Evolutionary conservation across 805 yeast species (phyloP), one percentile per base, ranked within the genome.

Genomic region (Scheffersomyces lignosus): DNA sequence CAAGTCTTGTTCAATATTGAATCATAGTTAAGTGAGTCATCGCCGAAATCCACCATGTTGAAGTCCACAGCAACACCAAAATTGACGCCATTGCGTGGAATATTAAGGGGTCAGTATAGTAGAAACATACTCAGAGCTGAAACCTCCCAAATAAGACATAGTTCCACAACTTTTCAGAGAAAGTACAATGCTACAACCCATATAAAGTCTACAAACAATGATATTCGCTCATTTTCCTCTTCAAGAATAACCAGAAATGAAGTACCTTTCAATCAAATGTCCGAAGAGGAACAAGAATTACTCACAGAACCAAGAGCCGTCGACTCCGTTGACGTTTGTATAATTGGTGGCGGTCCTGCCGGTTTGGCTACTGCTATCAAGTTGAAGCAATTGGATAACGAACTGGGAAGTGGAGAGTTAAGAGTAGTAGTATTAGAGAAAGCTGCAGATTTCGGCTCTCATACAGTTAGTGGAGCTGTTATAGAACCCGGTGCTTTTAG

Each of bases 281-380:
- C 56, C 4, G 55, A 44, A 18, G 85, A 78, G 14, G 68, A 71
- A 31, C 66, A 66, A 45, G 77, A 64, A 24, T 38, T 64, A 3
- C 61, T 83, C 12, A 66, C 67, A 1, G 83, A 78, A 43, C 87
- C 82, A 44, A 71, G 98, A 38, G 95, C 86, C 4, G 77, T 73
- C 10, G 99, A 93, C 54, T 77, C 78, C 22, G 96, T 87, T 18
- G 99, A 93, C 60, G 96, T 93, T 15, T 86, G 95, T 52, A 88
- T 93, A 34, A 96, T 93, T 2, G 99, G 99, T 29, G 98, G 95
- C 24, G 99, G 99, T 0, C 98, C 98, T 5, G 95, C 98, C 1
- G 99, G 99, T 3, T 68, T 93, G 34, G 90, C 96, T 1, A 83
- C 99, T 2, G 98, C 98, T 9, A 93, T 93, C 44, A 75, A 77